Conservation (phyloP, 2,329 filamentous ascomycete species). For the Penicillium sumatraense region DNA sequence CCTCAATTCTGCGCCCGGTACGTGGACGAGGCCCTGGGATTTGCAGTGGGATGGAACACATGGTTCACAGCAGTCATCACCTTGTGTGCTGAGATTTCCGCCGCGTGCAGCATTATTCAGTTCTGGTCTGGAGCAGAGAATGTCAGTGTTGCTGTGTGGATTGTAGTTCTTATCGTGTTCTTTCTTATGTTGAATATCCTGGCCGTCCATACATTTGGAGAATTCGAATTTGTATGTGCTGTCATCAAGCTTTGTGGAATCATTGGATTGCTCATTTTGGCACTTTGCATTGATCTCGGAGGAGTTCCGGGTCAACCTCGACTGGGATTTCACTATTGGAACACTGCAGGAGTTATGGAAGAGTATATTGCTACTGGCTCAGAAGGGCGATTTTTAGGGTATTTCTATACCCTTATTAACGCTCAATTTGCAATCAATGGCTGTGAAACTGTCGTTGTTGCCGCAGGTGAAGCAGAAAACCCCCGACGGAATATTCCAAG, state of each 20-base stretch:
- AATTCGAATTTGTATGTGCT: background rate
- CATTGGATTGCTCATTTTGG: slow-evolving; percentile 39
- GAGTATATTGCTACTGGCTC: slow-evolving; percentile 38
- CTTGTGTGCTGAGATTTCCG: background rate
- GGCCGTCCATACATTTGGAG: background rate
- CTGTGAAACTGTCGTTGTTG: slow-evolving; percentile 77
- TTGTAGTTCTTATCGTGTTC: background rate
- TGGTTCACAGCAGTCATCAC: background rate
- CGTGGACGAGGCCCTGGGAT: background rate
- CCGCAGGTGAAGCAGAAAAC: slow-evolving; percentile 78
- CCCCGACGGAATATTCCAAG: slow-evolving; percentile 75
- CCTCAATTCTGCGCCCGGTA: background rate
- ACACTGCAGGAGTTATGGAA: slow-evolving; percentile 61
- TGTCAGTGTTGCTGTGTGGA: background rate
- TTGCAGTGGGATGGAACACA: background rate
- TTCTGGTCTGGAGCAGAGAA: background rate
- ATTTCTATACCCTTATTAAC: background rate
- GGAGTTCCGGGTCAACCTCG: slow-evolving; percentile 52
- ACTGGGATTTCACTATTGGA: slow-evolving; percentile 68
- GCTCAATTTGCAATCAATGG: slow-evolving; percentile 70
- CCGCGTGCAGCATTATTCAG: background rate
- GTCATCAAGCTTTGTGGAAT: slow-evolving; percentile 37
- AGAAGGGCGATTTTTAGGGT: background rate
- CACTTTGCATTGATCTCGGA: slow-evolving; percentile 18
- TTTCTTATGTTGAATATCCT: background rate